phyloP scores from a whole-genome alignment of 2,329 filamentous ascomycete species.

The Thielaviopsis populi region DNA sequence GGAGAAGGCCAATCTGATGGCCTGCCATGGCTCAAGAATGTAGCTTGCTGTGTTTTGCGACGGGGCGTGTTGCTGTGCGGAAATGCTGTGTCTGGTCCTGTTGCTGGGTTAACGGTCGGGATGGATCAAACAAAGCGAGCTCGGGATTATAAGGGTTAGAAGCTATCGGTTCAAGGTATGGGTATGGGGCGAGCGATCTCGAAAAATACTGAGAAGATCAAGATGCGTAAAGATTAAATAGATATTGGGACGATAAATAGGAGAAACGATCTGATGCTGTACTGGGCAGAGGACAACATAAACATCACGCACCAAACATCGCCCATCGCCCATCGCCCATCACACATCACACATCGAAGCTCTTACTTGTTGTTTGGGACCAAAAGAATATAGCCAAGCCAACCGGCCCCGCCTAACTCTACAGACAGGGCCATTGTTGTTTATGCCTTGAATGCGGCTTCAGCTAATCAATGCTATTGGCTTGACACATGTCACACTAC shows the following conservation, averaged over 20 bases:
- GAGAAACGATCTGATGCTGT: background rate
- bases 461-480: background rate
- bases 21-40: background rate
- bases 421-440: background rate
- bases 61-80: background rate
- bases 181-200: background rate
- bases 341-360: background rate
- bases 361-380: background rate
- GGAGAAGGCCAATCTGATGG: background rate
- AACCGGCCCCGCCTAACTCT: background rate
- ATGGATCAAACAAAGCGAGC: background rate
- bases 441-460: background rate
- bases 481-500: background rate
- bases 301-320: background rate
- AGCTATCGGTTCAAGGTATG: background rate
- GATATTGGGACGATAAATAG: background rate
- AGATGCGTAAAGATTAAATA: background rate
- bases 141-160: background rate
- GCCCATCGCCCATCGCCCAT: background rate
- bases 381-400: background rate
- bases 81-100: background rate
- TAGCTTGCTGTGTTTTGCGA: background rate
- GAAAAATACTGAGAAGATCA: background rate
- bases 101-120: slow-evolving; percentile 3
- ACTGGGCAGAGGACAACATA: background rate